phyloP scores from a whole-genome alignment of 2,329 filamentous ascomycete species.

The Stachybotrys chlorohalonatus region DNA sequence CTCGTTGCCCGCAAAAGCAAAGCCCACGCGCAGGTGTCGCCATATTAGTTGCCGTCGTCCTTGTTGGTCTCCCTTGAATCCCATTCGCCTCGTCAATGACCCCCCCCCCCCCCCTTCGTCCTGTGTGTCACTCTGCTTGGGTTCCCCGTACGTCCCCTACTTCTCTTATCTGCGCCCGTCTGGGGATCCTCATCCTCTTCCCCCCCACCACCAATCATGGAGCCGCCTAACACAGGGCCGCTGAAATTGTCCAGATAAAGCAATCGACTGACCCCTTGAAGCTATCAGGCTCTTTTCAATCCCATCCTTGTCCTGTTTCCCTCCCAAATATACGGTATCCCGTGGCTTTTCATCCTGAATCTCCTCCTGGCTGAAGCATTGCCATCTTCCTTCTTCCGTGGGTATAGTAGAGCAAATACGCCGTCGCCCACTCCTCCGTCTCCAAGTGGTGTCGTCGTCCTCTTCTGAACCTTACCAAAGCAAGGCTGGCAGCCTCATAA shows the following conservation, averaged over 20 bases:
- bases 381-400: too few species aligned
- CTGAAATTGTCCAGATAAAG: not conserved
- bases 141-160: not conserved
- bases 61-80: too few species aligned
- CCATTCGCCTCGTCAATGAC: not conserved
- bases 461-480: too few species aligned
- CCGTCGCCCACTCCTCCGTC: too few species aligned
- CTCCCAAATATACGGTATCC: not conserved
- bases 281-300: not conserved
- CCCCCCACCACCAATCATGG: conserved; percentile 1
- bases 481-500: not conserved
- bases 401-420: too few species aligned
- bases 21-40: too few species aligned
- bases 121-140: not conserved
- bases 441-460: too few species aligned
- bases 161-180: conserved; percentile 1
- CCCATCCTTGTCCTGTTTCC: not conserved
- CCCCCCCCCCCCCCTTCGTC: not conserved
- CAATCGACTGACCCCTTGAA: not conserved
- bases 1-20: too few species aligned
- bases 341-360: too few species aligned
- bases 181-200: not conserved
- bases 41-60: too few species aligned
- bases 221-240: conserved; percentile 1
- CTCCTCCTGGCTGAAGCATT: too few species aligned